These are phyloP conservation scores for Populus euphratica DNA, from an alignment of 345 rosid species.

Conservation along the genomic window DNA sequence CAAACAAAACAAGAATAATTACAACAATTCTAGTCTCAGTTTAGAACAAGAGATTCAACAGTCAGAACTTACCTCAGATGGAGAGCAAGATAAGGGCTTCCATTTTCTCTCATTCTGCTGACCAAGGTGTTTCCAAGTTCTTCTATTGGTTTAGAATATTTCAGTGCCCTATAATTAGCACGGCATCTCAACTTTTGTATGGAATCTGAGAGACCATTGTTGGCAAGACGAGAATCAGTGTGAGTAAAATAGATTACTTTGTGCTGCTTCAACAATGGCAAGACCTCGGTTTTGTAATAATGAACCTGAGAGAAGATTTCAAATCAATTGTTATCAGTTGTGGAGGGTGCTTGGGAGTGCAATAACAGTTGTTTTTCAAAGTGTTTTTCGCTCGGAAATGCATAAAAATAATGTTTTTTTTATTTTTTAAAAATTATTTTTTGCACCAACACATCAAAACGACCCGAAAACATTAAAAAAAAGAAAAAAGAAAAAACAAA, in stretches of 20 bases:
- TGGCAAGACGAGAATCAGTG: constrained; percentile 91
- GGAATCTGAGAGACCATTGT: constrained; percentile 62
- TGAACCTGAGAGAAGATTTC: constrained; percentile 51
- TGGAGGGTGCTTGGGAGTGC: no score
- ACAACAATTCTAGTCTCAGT: not conserved
- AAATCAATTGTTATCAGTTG: not conserved
- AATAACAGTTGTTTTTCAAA: no score
- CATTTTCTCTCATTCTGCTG: constrained; percentile 71
- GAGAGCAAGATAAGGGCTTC: constrained; percentile 83
- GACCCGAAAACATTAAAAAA: no score
- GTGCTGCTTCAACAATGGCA: constrained; percentile 76
- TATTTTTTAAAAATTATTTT: no score
- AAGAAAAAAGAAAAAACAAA: no score
- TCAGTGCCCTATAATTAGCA: constrained; percentile 76
- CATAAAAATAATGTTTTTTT: no score
- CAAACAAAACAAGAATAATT: not conserved
- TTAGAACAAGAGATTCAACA: not conserved
- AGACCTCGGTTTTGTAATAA: constrained; percentile 78
- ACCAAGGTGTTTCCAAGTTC: constrained; percentile 71
- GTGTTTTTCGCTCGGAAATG: no score
- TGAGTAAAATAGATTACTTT: constrained; percentile 83
- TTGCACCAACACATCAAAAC: no score
- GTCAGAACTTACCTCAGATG: constrained; percentile 68
- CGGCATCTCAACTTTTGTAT: constrained; percentile 88
- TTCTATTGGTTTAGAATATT: constrained; percentile 76